A percentile compares a stretch with the other conserved stretches of the same genome.
phyloP scores from a whole-genome alignment of 305 asterid species.

The Solanum hybrid region DNA sequence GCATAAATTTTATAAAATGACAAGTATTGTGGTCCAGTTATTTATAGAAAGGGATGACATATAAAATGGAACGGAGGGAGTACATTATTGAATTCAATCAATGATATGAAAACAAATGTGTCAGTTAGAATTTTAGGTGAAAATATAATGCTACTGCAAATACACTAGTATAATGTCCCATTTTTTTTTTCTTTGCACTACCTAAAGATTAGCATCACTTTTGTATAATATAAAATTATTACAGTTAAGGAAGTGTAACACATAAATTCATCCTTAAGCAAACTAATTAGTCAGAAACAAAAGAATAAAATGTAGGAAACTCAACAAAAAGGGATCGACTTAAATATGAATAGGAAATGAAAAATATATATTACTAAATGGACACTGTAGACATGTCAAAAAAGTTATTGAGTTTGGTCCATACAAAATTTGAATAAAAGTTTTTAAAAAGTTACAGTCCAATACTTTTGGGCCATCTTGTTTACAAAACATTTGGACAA shows the following conservation, averaged over 20 bases:
- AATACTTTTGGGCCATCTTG: neutral
- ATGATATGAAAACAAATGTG: too few species aligned
- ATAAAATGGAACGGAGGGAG: too few species aligned
- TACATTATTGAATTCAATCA: too few species aligned
- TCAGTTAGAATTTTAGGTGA: too few species aligned
- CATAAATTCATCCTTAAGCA: neutral
- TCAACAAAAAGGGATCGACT: neutral
- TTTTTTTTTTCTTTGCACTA: too few species aligned
- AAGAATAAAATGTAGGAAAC: neutral
- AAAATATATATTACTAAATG: neutral
- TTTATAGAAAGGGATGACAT: too few species aligned
- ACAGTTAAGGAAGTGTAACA: neutral
- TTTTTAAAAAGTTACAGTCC: neutral
- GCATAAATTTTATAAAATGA: too few species aligned
- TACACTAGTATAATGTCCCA: too few species aligned
- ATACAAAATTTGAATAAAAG: neutral
- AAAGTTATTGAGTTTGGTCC: neutral
- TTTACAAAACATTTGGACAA: neutral
- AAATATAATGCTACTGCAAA: too few species aligned
- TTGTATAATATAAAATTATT: neutral
- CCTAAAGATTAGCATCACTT: too few species aligned
- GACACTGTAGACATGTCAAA: neutral
- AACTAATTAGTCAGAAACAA: neutral
- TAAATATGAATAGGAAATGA: neutral
- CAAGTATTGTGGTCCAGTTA: too few species aligned